phyloP scores from a whole-genome alignment of 169 alveolate genomes.

The Cryptosporidium ryanae region DNA sequence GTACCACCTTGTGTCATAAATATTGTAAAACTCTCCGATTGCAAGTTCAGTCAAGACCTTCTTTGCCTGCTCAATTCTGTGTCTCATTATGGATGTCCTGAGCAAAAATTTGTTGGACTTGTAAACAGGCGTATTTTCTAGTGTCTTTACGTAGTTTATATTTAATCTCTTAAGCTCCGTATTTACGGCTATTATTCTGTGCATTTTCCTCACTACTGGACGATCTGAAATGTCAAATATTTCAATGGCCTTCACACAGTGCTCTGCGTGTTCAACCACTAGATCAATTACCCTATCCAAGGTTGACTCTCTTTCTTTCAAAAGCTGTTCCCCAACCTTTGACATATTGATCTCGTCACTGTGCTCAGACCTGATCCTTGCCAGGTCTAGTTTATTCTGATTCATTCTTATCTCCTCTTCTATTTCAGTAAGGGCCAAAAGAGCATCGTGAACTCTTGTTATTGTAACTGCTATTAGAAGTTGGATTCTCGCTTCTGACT shows the following conservation, averaged over 20 bases:
- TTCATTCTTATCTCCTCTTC: slow-evolving; percentile 32
- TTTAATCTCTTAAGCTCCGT: slow-evolving; percentile 34
- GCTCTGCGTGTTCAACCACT: slow-evolving; percentile 37
- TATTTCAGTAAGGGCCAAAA: slow-evolving; percentile 20
- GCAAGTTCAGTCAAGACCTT: slow-evolving; percentile 17
- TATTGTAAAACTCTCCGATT: slow-evolving; percentile 30
- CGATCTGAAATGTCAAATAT: slow-evolving; percentile 70
- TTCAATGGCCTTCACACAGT: slow-evolving; percentile 64
- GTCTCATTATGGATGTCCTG: slow-evolving; percentile 52
- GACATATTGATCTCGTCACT: slow-evolving; percentile 19
- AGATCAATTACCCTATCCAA: slow-evolving; percentile 40
- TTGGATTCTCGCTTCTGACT: slow-evolving; percentile 57
- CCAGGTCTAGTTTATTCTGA: slow-evolving; percentile 8
- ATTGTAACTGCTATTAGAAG: slow-evolving; percentile 33
- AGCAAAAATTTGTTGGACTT: slow-evolving; percentile 43
- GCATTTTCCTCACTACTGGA: slow-evolving; percentile 67
- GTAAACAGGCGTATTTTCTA: slow-evolving; percentile 23
- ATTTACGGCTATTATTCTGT: slow-evolving; percentile 47
- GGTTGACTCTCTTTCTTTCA: slow-evolving; percentile 7
- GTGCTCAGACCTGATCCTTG: slow-evolving; percentile 11
- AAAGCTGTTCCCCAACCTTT: background rate
- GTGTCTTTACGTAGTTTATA: slow-evolving; percentile 12
- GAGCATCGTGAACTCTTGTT: slow-evolving; percentile 44
- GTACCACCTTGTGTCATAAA: slow-evolving; percentile 41
- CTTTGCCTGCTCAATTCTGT: slow-evolving; percentile 41